Evolutionary conservation across 225 moss, liverwort and hornwort species (phyloP).

Genomic region (Rhytidiadelphus loreus): DNA sequence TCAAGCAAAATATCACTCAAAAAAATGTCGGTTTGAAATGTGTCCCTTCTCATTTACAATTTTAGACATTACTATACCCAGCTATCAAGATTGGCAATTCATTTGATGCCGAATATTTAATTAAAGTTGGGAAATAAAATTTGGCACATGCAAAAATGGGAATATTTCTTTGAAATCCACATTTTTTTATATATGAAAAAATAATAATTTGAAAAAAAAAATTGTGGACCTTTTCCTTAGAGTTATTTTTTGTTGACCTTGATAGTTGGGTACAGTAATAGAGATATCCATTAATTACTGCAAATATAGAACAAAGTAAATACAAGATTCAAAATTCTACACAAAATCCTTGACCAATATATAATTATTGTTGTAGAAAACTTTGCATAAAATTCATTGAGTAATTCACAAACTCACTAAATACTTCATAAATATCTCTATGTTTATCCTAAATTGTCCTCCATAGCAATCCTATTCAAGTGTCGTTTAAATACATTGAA

Average conservation of each 20-base stretch:
- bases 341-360: rapidly evolving
- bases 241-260: not conserved
- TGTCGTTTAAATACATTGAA: not conserved
- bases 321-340: not conserved
- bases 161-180: not conserved
- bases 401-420: rapidly evolving
- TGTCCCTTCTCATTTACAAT: not conserved
- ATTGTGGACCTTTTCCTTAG: rapidly evolving
- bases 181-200: too few species aligned
- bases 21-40: not conserved
- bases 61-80: rapidly evolving
- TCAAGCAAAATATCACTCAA: rapidly evolving
- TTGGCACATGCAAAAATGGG: rapidly evolving
- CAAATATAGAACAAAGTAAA: not conserved
- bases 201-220: too few species aligned
- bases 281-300: rapidly evolving
- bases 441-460: not conserved
- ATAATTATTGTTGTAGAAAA: not conserved
- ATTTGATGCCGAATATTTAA: not conserved
- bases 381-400: not conserved
- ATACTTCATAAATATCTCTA: not conserved
- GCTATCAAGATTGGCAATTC: not conserved
- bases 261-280: rapidly evolving
- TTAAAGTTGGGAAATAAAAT: not conserved
- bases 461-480: not conserved